Evolutionary conservation across 257 asterid genomes (phyloP).

Genomic region (Leonotis leonurus): DNA sequence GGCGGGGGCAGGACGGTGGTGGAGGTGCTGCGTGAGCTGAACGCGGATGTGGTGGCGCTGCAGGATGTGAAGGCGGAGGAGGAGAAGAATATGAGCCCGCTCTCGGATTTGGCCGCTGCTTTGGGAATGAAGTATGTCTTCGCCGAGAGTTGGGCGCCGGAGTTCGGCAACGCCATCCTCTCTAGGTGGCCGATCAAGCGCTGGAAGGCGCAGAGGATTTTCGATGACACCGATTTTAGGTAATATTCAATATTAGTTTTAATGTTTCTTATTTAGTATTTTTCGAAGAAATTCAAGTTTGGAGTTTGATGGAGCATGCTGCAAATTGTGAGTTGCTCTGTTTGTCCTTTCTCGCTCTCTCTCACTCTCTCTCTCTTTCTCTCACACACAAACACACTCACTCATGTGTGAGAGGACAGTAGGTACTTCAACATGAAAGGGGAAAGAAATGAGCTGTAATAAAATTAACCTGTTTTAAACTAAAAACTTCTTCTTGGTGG

Average conservation of each 20-base stretch:
- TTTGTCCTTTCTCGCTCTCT: too few relatives aligned
- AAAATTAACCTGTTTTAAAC: too few relatives aligned
- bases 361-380: too few relatives aligned
- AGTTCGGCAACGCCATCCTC: constrained; percentile 82
- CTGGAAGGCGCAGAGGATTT: constrained; percentile 75
- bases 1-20: constrained; percentile 45
- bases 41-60: constrained; percentile 78
- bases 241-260: too few relatives aligned
- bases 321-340: too few relatives aligned
- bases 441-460: too few relatives aligned
- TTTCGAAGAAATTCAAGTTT: too few relatives aligned
- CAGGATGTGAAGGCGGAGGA: constrained; percentile 98
- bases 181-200: constrained; percentile 85
- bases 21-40: constrained; percentile 66
- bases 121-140: constrained; percentile 87
- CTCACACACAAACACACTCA: too few relatives aligned
- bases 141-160: constrained; percentile 99
- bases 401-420: too few relatives aligned
- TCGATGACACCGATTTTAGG: constrained; percentile 89
- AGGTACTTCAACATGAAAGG: too few relatives aligned
- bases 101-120: constrained; percentile 81
- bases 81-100: constrained; percentile 80
- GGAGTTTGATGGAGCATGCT: background rate
- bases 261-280: too few relatives aligned
- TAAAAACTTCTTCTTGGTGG: background rate